Evolutionary conservation across 768 basidiomycete species (phyloP).

Genomic region (Sarcodon aspratus): DNA sequence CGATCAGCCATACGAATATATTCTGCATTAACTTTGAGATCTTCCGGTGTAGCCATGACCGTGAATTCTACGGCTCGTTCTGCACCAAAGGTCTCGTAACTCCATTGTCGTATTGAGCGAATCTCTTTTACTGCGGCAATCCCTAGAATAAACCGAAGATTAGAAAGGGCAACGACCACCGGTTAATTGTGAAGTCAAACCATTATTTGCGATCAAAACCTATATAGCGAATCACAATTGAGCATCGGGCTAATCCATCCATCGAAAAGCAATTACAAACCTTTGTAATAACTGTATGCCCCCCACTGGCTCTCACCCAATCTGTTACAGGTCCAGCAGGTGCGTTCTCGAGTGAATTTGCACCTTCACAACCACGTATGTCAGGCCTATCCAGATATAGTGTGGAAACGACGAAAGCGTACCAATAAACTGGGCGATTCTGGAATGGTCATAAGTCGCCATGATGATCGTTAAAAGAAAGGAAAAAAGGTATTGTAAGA

Average conservation of each 20-base stretch:
- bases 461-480: conserved; percentile 8
- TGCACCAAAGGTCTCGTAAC: conserved; percentile 96
- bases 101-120: conserved; percentile 98
- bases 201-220: conserved; percentile 99
- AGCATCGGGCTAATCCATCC: neutral
- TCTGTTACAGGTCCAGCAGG: conserved; percentile 70
- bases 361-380: conserved; percentile 42
- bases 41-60: conserved; percentile 99
- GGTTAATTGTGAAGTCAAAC: conserved; percentile 26
- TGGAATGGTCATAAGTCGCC: conserved; percentile 40
- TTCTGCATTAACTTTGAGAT: conserved; percentile 96
- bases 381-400: conserved; percentile 7
- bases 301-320: conserved; percentile 85
- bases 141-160: conserved; percentile 31
- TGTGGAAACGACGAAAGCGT: conserved; percentile 9
- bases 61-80: conserved; percentile 97
- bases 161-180: conserved; percentile 10
- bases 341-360: conserved; percentile 84
- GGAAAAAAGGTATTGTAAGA: neutral
- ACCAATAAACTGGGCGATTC: conserved; percentile 59
- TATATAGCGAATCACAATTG: conserved; percentile 17
- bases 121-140: conserved; percentile 99
- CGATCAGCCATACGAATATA: conserved; percentile 99
- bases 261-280: conserved; percentile 29
- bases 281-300: conserved; percentile 98